Evolutionary conservation across 2,329 filamentous ascomycete species (phyloP), one percentile per base, ranked within the genome.

Genomic region (Colletotrichum gloeosporioides): DNA sequence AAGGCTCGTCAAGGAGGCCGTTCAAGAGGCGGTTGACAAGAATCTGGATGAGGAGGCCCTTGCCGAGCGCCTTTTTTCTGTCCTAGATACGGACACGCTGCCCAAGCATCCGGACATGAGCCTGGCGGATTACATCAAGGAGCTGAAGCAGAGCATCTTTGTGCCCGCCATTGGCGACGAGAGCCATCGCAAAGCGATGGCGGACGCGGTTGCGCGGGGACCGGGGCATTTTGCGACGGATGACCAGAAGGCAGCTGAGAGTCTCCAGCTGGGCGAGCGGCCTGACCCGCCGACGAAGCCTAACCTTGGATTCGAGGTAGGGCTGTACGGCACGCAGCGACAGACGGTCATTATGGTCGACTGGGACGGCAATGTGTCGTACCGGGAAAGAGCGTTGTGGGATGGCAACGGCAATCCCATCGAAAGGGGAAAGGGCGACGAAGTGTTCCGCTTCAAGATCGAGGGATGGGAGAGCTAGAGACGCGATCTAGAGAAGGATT

Each of bases 291-390:
- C 73, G 29, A 78, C 49, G 77, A 80, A 27, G 74, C 77, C 25
- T 25, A 69, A 53, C n/a, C 78, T 79, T 59, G 87, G 86, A 2
- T 92, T 91, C 78, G 89, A 90, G 80, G 90, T 88, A 7, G 92
- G 92, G 3, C 85, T 92, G 78, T 93, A 93, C 79, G 92, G 92
- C 6, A 93, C 92, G 7, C 92, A 93, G 83, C 85, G 92, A 49
- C 92, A 93, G 84, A 93, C 92, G 0, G 84, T 93, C 16, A 83
- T 93, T 16, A 83, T 93, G 61, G 89, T 93, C 8, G 91, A 92
- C 79, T 92, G 90, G 89, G 87, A 92, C 4, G 92, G 92, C 4
- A 91, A 91, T 44, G 90, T 92, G 22, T 90, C 88, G 0, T 92
- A 90, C 79, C 86, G 87, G 34, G 92, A 93, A 83, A 86, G 92